Percentiles rank a stretch among this genome's conserved stretches.
These are phyloP conservation scores for Penicilliopsis zonata DNA, from an alignment of 495 filamentous ascomycete genomes.

Conservation along the genomic window DNA sequence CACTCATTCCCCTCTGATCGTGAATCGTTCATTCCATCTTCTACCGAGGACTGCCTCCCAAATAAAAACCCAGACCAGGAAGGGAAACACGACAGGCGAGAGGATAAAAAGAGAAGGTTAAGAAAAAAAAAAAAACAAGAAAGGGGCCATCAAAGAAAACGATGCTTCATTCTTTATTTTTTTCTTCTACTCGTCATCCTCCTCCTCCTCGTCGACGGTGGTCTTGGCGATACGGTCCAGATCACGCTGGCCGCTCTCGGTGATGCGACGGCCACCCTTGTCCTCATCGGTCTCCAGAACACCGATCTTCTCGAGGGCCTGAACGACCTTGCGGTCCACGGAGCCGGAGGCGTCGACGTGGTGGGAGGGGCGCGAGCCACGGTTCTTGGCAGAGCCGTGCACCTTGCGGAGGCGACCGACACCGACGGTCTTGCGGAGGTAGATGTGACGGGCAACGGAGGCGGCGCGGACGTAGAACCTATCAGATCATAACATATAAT, in stretches of 20 bases:
- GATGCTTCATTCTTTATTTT: too few species aligned
- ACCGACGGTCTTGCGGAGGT: slow-evolving; percentile 97
- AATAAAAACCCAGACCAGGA: too few species aligned
- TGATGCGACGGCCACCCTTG: slow-evolving; percentile 93
- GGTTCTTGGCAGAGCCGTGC: slow-evolving; percentile 95
- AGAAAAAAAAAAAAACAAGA: background rate
- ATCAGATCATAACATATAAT: slow-evolving; percentile 1
- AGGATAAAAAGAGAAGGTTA: too few species aligned
- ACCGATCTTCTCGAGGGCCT: slow-evolving; percentile 97
- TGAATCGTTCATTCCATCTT: too few species aligned
- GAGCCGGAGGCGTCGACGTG: slow-evolving; percentile 91
- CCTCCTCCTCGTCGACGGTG: slow-evolving; percentile 41
- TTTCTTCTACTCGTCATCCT: slow-evolving; percentile 37
- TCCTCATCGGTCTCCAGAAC: slow-evolving; percentile 94
- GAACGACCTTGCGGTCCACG: slow-evolving; percentile 92
- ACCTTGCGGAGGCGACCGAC: slow-evolving; percentile 86
- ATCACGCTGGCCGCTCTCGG: slow-evolving; percentile 95
- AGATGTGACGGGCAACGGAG: slow-evolving; percentile 92
- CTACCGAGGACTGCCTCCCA: too few species aligned
- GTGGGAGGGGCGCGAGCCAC: slow-evolving; percentile 78
- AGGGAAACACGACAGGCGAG: too few species aligned
- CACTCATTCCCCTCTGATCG: too few species aligned
- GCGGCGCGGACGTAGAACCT: slow-evolving; percentile 97
- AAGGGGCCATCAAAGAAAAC: slow-evolving; percentile 18
- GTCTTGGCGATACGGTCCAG: slow-evolving; percentile 71